These are phyloP conservation scores for Salix suchowensis DNA, from an alignment of 345 rosid species.

Conservation along the genomic window DNA sequence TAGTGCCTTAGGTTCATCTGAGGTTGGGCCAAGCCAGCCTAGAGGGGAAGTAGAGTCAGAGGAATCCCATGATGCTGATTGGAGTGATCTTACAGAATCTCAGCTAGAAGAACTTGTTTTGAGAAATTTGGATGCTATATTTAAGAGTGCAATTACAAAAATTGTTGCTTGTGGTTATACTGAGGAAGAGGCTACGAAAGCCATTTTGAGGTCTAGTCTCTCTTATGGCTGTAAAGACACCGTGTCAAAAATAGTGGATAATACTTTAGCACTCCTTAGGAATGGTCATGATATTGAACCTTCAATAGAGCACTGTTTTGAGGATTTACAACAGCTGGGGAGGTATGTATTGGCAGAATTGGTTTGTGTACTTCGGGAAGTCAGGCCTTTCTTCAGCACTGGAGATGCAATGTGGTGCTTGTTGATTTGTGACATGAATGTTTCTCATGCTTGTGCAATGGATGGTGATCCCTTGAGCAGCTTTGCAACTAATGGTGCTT, in stretches of 20 bases:
- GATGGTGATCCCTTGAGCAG: constrained; percentile 58
- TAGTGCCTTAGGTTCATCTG: constrained; percentile 29
- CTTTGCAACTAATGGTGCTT: constrained; percentile 35
- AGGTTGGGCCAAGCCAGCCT: constrained; percentile 43
- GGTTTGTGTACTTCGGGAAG: constrained; percentile 78
- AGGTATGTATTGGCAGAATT: constrained; percentile 78
- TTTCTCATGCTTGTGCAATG: constrained; percentile 86
- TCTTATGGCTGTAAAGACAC: constrained; percentile 63
- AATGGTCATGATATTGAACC: constrained; percentile 51
- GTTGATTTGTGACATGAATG: constrained; percentile 90
- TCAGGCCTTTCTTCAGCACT: constrained; percentile 75
- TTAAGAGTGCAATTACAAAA: constrained; percentile 60
- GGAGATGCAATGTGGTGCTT: constrained; percentile 99
- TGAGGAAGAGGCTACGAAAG: constrained; percentile 57
- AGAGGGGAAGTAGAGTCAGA: constrained; percentile 46
- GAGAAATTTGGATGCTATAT: constrained; percentile 56
- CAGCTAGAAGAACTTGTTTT: constrained; percentile 71
- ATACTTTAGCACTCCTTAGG: constrained; percentile 57
- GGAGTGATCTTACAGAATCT: constrained; percentile 76
- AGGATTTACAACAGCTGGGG: constrained; percentile 68
- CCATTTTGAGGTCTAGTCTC: constrained; percentile 61
- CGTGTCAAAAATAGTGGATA: constrained; percentile 64
- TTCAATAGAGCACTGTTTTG: constrained; percentile 45
- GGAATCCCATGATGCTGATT: constrained; percentile 59
- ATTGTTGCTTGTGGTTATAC: constrained; percentile 48